phyloP scores from a whole-genome alignment of 129 eudicot genomes.

The Ambrosia artemisiifolia region DNA sequence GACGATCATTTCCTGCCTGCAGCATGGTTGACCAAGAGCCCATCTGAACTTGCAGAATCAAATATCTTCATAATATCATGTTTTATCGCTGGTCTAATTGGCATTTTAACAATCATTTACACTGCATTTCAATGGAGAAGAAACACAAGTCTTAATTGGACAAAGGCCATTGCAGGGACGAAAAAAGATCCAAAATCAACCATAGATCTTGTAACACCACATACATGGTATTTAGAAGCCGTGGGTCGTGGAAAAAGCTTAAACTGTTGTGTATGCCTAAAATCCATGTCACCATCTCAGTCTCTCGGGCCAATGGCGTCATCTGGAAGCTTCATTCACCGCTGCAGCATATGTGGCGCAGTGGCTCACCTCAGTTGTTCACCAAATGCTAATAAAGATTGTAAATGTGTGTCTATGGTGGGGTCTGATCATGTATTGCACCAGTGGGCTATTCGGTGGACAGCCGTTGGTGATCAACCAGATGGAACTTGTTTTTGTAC shows the following conservation, averaged over 20 bases:
- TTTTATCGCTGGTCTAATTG: constrained; percentile 80
- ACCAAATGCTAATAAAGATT: constrained; percentile 61
- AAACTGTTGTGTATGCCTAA: constrained; percentile 85
- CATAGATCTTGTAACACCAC: constrained; percentile 66
- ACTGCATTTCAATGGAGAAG: constrained; percentile 99
- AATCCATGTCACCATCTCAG: constrained; percentile 58
- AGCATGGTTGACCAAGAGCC: constrained; percentile 53
- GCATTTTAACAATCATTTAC: constrained; percentile 76
- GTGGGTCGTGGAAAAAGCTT: constrained; percentile 75
- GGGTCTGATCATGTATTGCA: constrained; percentile 65
- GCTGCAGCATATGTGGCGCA: constrained; percentile 89
- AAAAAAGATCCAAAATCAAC: constrained; percentile 86
- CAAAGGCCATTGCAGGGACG: constrained; percentile 94
- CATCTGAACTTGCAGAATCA: constrained; percentile 67
- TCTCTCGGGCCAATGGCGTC: constrained; percentile 44
- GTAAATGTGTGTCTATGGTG: constrained; percentile 84
- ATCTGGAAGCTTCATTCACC: constrained; percentile 51
- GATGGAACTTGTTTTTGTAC: constrained; percentile 70
- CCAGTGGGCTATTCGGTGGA: constrained; percentile 93
- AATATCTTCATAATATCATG: constrained; percentile 69
- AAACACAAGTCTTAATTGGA: constrained; percentile 90
- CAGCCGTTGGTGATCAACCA: constrained; percentile 63
- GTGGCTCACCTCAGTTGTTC: constrained; percentile 74
- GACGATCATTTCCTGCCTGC: constrained; percentile 50
- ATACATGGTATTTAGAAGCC: constrained; percentile 78